Evolutionary conservation across 2,329 filamentous ascomycete genomes (phyloP), one percentile per base, ranked within the genome.

Genomic region (Aspergillus neoniger): DNA sequence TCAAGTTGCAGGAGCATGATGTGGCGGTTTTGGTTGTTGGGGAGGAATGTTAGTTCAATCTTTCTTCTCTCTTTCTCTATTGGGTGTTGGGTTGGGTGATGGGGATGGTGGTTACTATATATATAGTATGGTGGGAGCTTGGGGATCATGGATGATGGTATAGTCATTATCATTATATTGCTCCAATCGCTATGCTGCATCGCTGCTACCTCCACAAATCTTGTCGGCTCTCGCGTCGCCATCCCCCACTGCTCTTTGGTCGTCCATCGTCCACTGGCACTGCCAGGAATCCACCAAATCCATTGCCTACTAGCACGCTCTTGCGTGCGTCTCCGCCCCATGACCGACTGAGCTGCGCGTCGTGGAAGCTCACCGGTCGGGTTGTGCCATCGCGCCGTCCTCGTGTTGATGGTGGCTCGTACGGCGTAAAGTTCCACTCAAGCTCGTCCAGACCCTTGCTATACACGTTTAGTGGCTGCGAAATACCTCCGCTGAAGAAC

Each of bases 361-460:
- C 81, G 60, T 73, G 79, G 66, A 77, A 72, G 62, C 79, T 81
- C 62, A 85, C 66, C 39, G 82, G 82, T 32, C 82, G 70, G 1
- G 78, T 77, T 3, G 68, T 69, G 48, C 74, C 76, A 17, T 76
- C 74, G 2, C 76, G 70, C 5, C 76, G 70, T 7, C 76, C 74
- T 2, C 69, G 67, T 2, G 70, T 72, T 1, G 73, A 65, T 10
- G 76, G 72, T 1, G 86, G 85, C 32, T 83, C 78, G 60, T 88
- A 84, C 21, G 81, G 80, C 2, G 86, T 87, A 70, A 88, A 87
- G 65, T 88, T 86, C 87, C 87, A 89, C 67, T 89, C 87, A 23
- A 86, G 76, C 69, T 89, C 87, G 63, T 88, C 85, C 3, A 87
- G 76, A n/a, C 86, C 86, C 73, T 89, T 90, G 68, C 82, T 85